Evolutionary conservation across 2,329 filamentous ascomycete genomes (phyloP).

Genomic region (Beauveria varroae): DNA sequence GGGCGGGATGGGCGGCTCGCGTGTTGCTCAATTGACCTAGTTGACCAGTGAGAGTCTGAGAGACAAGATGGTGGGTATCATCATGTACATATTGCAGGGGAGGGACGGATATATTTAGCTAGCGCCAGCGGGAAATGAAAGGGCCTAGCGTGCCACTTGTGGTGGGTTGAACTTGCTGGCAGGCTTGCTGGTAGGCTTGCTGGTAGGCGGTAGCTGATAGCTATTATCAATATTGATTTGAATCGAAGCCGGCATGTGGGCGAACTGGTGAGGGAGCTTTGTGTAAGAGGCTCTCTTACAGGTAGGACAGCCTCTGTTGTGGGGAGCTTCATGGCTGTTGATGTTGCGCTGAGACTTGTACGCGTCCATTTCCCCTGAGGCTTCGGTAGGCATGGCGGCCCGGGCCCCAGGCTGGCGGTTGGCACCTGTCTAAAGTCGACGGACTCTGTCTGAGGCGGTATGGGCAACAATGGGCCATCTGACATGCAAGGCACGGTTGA

Average conservation of each 20-base stretch:
- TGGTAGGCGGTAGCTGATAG: too few relatives aligned
- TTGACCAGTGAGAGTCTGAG: too few relatives aligned
- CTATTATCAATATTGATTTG: background rate
- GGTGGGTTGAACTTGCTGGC: too few relatives aligned
- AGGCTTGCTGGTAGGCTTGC: too few relatives aligned
- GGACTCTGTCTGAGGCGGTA: background rate
- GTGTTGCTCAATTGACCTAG: background rate
- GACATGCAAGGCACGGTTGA: background rate
- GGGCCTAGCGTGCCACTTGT: background rate
- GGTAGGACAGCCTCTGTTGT: background rate
- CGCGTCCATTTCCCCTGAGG: background rate
- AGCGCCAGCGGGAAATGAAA: conserved; percentile 9
- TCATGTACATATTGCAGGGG: background rate
- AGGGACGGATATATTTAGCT: conserved; percentile 10
- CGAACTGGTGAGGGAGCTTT: background rate
- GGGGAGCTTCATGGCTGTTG: background rate
- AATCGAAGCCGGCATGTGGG: background rate
- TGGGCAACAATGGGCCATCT: background rate
- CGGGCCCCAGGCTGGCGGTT: background rate
- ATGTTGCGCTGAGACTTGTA: background rate
- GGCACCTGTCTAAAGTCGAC: background rate
- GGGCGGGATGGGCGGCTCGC: background rate
- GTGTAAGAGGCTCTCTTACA: background rate
- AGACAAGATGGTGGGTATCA: background rate
- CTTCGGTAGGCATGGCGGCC: background rate